Conservation (phyloP, 768 basidiomycete genomes). For the Ephemerocybe angulata region DNA sequence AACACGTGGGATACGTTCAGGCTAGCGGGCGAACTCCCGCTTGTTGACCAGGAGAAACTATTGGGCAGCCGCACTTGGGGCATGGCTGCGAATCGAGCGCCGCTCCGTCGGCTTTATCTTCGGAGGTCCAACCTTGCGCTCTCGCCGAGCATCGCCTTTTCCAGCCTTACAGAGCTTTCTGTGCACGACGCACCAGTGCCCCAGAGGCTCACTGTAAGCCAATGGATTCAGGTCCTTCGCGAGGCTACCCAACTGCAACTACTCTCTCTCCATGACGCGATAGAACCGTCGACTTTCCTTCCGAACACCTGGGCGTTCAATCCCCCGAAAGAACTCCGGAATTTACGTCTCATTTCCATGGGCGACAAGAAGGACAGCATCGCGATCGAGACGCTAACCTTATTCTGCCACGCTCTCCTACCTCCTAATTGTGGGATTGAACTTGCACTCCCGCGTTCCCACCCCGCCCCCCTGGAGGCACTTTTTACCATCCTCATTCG, state of each 20-base stretch:
- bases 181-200: too few species aligned
- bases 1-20: too few species aligned
- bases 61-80: too few species aligned
- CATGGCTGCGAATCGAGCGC: too few species aligned
- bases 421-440: neutral
- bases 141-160: neutral
- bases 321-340: neutral
- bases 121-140: neutral
- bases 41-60: too few species aligned
- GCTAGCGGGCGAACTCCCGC: too few species aligned
- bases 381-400: neutral
- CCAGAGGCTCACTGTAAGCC: too few species aligned
- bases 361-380: neutral
- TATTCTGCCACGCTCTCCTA: neutral
- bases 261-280: neutral
- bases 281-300: neutral
- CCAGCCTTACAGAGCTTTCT: neutral
- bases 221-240: neutral
- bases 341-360: neutral
- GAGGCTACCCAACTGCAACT: neutral
- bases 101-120: neutral
- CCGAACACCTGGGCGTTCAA: neutral
- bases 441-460: neutral
- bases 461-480: neutral
- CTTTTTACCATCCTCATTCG: neutral